These are phyloP conservation scores for Fusarium hostae DNA, from an alignment of 2,329 filamentous ascomycete genomes.

Conservation along the genomic window DNA sequence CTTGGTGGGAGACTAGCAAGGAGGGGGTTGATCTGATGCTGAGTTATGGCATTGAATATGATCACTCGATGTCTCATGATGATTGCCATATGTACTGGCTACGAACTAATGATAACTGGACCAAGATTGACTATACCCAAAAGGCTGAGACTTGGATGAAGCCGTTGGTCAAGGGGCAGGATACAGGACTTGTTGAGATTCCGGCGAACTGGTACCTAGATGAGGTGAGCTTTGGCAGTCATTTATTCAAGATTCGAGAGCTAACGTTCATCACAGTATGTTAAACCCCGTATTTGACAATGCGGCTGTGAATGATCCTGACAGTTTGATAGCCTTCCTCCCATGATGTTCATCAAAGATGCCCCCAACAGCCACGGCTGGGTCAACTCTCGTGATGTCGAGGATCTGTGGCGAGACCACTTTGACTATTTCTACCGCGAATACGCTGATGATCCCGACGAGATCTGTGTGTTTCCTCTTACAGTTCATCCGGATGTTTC, in stretches of 20 bases:
- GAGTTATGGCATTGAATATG: constrained; percentile 75
- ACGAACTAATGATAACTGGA: constrained; percentile 72
- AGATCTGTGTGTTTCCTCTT: constrained; percentile 81
- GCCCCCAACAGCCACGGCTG: constrained; percentile 73
- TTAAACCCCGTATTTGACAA: rapidly evolving
- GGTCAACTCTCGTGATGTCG: constrained; percentile 67
- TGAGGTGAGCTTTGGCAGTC: constrained; percentile 47
- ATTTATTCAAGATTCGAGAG: rapidly evolving
- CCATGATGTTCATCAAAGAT: constrained; percentile 79
- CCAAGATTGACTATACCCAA: constrained; percentile 71
- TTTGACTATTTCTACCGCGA: constrained; percentile 81
- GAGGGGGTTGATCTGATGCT: constrained; percentile 74
- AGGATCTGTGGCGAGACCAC: constrained; percentile 73
- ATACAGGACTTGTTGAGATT: constrained; percentile 74
- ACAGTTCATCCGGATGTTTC: constrained; percentile 81
- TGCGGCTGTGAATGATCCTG: neutral
- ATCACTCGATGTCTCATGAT: constrained; percentile 66
- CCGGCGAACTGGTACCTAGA: constrained; percentile 70
- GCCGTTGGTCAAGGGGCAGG: constrained; percentile 66
- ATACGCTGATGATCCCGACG: constrained; percentile 56
- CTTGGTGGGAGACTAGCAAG: constrained; percentile 78
- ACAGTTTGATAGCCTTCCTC: constrained; percentile 56
- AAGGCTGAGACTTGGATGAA: constrained; percentile 52
- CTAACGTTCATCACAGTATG: neutral
- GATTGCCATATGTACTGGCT: constrained; percentile 74